Percentiles rank a stretch among this genome's conserved stretches.
phyloP scores from a whole-genome alignment of 176 grass and related monocot species.

The Aechmea fasciata region DNA sequence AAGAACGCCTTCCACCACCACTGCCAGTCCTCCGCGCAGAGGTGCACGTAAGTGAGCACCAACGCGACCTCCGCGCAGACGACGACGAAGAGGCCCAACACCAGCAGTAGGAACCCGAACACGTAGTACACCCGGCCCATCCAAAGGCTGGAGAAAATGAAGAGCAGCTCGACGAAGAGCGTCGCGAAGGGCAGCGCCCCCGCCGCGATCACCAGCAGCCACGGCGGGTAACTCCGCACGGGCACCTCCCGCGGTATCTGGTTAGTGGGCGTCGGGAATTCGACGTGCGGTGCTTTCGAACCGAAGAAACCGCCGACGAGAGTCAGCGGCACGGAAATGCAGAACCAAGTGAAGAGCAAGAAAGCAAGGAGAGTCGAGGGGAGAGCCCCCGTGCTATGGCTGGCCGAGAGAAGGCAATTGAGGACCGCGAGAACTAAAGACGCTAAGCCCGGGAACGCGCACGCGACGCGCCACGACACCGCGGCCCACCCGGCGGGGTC shows the following conservation, averaged over 20 bases:
- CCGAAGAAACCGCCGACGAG: conserved; percentile 37
- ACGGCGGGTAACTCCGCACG: conserved; percentile 32
- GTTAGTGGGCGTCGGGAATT: conserved; percentile 39
- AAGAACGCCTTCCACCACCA: conserved; percentile 86
- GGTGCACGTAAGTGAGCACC: conserved; percentile 52
- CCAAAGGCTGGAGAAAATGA: conserved; percentile 73
- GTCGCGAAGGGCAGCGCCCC: conserved; percentile 57
- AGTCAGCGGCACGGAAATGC: conserved; percentile 59
- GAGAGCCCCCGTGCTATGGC: conserved; percentile 57
- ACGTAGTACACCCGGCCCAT: conserved; percentile 63
- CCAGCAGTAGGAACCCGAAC: conserved; percentile 59
- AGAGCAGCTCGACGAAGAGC: conserved; percentile 75
- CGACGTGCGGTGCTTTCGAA: conserved; percentile 31
- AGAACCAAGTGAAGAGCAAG: conserved; percentile 42
- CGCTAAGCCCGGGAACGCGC: conserved; percentile 37
- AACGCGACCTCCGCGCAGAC: conserved; percentile 62
- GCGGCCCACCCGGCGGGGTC: conserved; percentile 33
- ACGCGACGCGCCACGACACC: conserved; percentile 33
- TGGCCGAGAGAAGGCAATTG: conserved; percentile 59
- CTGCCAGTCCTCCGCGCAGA: conserved; percentile 54
- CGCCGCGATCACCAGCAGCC: conserved; percentile 36
- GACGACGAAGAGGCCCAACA: conserved; percentile 40
- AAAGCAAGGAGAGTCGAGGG: conserved; percentile 32
- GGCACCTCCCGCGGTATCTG: conserved; percentile 43
- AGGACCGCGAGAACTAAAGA: conserved; percentile 37